Evolutionary conservation across 495 filamentous ascomycete genomes (phyloP).

Genomic region (Aspergillus avenaceus): DNA sequence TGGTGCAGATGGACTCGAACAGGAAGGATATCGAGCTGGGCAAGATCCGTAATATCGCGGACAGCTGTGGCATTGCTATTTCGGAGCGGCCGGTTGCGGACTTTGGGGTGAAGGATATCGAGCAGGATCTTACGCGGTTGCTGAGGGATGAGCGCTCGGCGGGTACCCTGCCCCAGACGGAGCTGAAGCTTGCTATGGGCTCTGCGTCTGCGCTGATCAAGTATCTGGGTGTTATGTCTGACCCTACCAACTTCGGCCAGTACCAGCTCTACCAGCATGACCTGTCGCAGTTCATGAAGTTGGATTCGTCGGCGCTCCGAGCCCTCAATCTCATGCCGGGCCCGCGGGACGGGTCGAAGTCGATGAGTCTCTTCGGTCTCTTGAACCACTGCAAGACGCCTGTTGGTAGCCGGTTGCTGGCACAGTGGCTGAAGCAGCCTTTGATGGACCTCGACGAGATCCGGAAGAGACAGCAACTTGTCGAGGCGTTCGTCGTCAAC

Average conservation of each 20-base stretch:
- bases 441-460: conserved; percentile 90
- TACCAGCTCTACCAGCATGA: conserved; percentile 98
- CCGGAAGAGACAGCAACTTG: conserved; percentile 85
- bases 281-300: conserved; percentile 95
- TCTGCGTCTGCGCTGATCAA: conserved; percentile 91
- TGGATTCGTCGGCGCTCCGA: conserved; percentile 90
- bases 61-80: conserved; percentile 85
- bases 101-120: conserved; percentile 89
- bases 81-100: conserved; percentile 72
- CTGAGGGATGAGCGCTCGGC: conserved; percentile 79
- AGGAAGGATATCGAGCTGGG: conserved; percentile 84
- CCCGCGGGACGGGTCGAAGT: conserved; percentile 88
- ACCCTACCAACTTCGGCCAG: conserved; percentile 91
- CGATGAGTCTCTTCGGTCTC: conserved; percentile 93
- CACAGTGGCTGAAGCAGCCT: conserved; percentile 98
- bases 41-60: conserved; percentile 83
- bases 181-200: conserved; percentile 95
- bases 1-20: conserved; percentile 70
- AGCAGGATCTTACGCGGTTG: conserved; percentile 85
- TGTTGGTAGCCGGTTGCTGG: conserved; percentile 80
- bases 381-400: conserved; percentile 98
- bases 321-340: conserved; percentile 97
- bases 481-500: conserved; percentile 90
- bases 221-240: conserved; percentile 87
- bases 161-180: conserved; percentile 78